These are phyloP conservation scores for Gossypium longicalyx DNA, from an alignment of 345 rosid genomes.

Conservation along the genomic window DNA sequence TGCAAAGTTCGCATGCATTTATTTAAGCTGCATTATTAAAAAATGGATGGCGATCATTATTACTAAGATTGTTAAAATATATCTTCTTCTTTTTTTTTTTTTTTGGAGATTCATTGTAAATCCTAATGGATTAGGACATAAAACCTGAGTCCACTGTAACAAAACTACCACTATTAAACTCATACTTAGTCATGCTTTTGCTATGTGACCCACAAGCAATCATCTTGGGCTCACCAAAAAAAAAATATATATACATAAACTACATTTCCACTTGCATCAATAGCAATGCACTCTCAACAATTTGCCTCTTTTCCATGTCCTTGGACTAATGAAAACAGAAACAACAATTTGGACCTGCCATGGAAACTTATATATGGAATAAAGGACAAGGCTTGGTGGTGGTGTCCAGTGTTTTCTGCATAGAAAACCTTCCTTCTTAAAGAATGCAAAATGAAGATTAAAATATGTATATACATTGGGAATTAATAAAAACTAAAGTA, in stretches of 20 bases:
- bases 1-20: neutral
- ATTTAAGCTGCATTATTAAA: constrained; percentile 2
- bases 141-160: neutral
- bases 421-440: constrained; percentile 15
- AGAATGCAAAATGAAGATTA: constrained; percentile 1
- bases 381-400: constrained; percentile 22
- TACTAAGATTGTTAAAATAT: neutral
- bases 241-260: neutral
- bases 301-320: neutral
- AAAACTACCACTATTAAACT: neutral
- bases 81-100: too few species aligned
- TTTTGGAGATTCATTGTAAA: too few species aligned
- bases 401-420: constrained; percentile 22
- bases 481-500: constrained; percentile 16
- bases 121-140: too few species aligned
- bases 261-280: constrained; percentile 8
- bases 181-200: constrained; percentile 21
- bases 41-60: neutral
- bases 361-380: constrained; percentile 5
- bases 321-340: constrained; percentile 10
- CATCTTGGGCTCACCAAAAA: constrained; percentile 14
- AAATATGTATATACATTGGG: neutral
- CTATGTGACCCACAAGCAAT: constrained; percentile 18
- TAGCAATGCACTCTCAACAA: constrained; percentile 4
- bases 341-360: constrained; percentile 17